Evolutionary conservation across 2,329 filamentous ascomycete species (phyloP), one percentile per base, ranked within the genome.

Genomic region (Ophiostoma ips): DNA sequence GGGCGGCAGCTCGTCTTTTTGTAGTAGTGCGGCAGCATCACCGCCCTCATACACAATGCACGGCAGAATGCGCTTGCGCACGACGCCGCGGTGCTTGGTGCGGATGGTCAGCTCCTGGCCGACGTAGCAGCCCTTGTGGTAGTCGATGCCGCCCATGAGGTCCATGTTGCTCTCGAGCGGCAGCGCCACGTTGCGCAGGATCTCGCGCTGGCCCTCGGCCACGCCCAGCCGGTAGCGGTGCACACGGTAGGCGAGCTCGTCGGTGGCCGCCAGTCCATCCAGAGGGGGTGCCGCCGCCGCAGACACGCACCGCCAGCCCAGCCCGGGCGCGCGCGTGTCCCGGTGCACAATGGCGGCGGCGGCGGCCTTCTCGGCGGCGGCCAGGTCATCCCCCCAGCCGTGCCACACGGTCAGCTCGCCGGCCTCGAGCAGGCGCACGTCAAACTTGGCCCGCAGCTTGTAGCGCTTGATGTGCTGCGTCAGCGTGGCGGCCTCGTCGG

Each of bases 101-200:
- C 92, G 83, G 56, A 96, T 95, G 1, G 92, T 96, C 55, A 98
- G 75, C 65, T 98, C 92, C 67, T 98, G 92, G 0, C 92, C 92
- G 8, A 96, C 79, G 65, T 98, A 98, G 67, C 92, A 98, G 8
- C 92, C 92, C 69, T 98, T 98, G 61, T 80, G 80, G 69, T 92
- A 98, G 66, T 95, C 87, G 57, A 98, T 83, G 24, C 80, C 92
- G 45, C 77, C 76, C 74, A 86, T 86, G 53, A 86, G 68, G 65
- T 98, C 92, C 63, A 96, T 75, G 63, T 95, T 95, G 61, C 75
- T 83, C 66, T 96, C 90, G 64, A 89, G 82, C 1, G 92, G 90
- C 50, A 98, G 71, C 1, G 87, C 81, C 16, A 74, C 69, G 56
- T 84, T 84, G 52, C 73, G 68, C 7, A 77, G 63, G 18, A 98